Base-by-base conservation (phyloP, 352 stramenopile species). In the Phytophthora foliorum region DNA sequence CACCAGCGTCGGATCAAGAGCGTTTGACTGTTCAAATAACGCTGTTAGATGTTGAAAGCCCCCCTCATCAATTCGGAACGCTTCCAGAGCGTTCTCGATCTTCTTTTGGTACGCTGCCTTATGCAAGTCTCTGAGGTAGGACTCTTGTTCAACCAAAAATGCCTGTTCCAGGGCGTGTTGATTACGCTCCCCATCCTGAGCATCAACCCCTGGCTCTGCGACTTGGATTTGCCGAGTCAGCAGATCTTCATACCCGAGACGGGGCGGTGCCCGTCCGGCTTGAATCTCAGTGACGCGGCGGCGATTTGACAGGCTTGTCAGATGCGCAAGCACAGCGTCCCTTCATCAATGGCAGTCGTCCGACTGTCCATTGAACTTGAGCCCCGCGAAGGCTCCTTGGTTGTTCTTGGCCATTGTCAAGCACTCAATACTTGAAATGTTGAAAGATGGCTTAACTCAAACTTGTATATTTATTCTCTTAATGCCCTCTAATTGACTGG, bases 91-190 rank as follows among this genome's bases (percentile, higher is more conserved):
- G n/a, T n/a, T n/a, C n/a, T n/a, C n/a, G n/a, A n/a, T n/a, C n/a
- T n/a, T n/a, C n/a, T n/a, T n/a, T n/a, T n/a, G n/a, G n/a, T n/a
- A n/a, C n/a, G n/a, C n/a, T n/a, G n/a, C n/a, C n/a, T n/a, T n/a
- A n/a, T 56, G 56, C 34, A 66, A 16, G 13, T 53, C 57, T n/a
- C 36, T 22, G 8, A 66, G 25, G 27, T 46, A 67, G 17, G 48
- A 59, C 25, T 59, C 49, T n/a, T 67, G 48, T 19, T 67, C 36
- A 9, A 17, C 9, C 48, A 53, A 16, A 14, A 67, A 54, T n/a
- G 36, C 27, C 7, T 16, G 2, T 14, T 67, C 58, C 2, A 53
- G n/a, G 32, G 38, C 17, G 11, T 44, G 17, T 17, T 27, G 49
- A 21, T 44, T 45, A 24, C 29, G n/a, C 49, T 19, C 27, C 4